These are phyloP conservation scores for Suillus paluster DNA, from an alignment of 768 basidiomycete genomes.

Conservation along the genomic window DNA sequence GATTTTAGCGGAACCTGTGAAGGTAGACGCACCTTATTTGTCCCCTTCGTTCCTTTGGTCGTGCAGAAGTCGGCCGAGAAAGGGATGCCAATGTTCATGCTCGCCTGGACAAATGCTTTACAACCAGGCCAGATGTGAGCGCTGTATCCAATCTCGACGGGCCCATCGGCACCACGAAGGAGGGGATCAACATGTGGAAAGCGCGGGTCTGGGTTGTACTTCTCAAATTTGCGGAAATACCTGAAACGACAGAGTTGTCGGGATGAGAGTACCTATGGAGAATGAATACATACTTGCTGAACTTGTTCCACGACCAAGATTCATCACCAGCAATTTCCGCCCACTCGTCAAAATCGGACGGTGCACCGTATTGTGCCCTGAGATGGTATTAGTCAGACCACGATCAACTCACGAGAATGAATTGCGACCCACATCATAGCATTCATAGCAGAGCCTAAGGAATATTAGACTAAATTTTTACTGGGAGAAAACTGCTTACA, in stretches of 20 bases:
- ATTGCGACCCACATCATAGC: constrained; percentile 48
- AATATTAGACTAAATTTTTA: background rate
- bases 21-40: constrained; percentile 52
- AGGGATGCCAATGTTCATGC: constrained; percentile 54
- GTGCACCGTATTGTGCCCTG: constrained; percentile 63
- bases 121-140: constrained; percentile 50
- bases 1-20: background rate
- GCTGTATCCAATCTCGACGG: constrained; percentile 63
- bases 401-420: background rate
- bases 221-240: constrained; percentile 73
- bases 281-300: constrained; percentile 46
- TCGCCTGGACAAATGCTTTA: constrained; percentile 57
- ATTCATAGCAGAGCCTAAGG: constrained; percentile 64
- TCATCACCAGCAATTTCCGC: constrained; percentile 54
- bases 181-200: constrained; percentile 53
- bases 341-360: constrained; percentile 74
- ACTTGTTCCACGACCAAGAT: constrained; percentile 58
- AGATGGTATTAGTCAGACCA: constrained; percentile 12
- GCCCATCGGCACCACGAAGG: constrained; percentile 55
- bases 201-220: constrained; percentile 51
- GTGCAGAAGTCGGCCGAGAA: constrained; percentile 62
- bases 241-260: constrained; percentile 35
- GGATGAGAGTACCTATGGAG: background rate
- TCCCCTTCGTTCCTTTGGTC: constrained; percentile 58
- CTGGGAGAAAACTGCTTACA: constrained; percentile 48